Evolutionary conservation across 2,329 filamentous ascomycete genomes (phyloP), one percentile per base, ranked within the genome.

Genomic region (Neoascochyta sp.): DNA sequence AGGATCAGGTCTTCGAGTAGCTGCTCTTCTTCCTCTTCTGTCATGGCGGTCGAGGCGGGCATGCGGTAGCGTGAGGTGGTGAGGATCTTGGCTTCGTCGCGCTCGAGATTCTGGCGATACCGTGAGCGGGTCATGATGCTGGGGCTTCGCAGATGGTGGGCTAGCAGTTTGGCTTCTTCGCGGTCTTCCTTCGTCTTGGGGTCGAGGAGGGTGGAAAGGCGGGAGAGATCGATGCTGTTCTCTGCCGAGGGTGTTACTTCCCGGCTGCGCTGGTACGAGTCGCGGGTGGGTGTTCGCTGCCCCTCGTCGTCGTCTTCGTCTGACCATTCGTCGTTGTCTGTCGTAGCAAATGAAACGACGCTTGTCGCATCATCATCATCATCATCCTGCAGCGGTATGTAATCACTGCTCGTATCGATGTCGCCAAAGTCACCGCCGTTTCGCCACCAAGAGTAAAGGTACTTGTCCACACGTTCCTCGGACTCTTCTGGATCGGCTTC

Each of bases 381-480:
- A 54, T 82, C 80, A 24, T 81, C 73, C 8, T 69, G 60, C 2
- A 60, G 51, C 1, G 81, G 81, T 17, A 70, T 61, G 58, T 89
- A 96, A 41, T 90, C 83, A 16, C 84, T 85, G 52, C 86, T 95
- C 4, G 73, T 71, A 57, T 96, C 90, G 17, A 81, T 71, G 10
- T 81, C 80, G 1, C 90, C 89, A 80, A 87, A 95, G 67, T 85
- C 85, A 6, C 86, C 87, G 12, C 86, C 87, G 31, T 73, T 70
- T 29, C 83, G 79, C 84, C 87, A 96, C 77, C 89, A 92, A 16
- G 71, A 70, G 58, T 95, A 96, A 2, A 95, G 67, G 36, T 79
- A 81, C 2, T 74, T 72, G 43, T 90, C 83, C 3, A 95, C 68
- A 21, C 77, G 75, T 16, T 75, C 74, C 47, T 92, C 84, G 22